Evolutionary conservation across 2,329 filamentous ascomycete genomes (phyloP).

Genomic region (Paraphoma chrysanthemicola): DNA sequence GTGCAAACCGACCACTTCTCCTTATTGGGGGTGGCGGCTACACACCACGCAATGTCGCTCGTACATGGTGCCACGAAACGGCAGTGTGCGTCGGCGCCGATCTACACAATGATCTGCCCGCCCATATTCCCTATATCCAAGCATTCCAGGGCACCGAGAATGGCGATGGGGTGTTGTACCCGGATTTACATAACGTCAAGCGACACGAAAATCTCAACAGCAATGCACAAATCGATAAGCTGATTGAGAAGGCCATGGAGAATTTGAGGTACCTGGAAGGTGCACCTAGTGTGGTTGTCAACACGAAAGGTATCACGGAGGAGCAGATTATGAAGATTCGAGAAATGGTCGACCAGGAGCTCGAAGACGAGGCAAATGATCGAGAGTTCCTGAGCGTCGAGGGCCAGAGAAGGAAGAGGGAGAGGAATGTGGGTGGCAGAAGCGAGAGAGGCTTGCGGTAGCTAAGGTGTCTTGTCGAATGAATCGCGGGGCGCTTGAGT

Average conservation of each 20-base stretch:
- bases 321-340: conserved; percentile 64
- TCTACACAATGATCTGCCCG: conserved; percentile 76
- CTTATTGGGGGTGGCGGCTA: conserved; percentile 96
- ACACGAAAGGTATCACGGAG: conserved; percentile 80
- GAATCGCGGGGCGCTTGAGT: no score
- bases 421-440: conserved; percentile 55
- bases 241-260: conserved; percentile 80
- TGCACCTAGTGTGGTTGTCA: conserved; percentile 77
- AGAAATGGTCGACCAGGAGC: conserved; percentile 71
- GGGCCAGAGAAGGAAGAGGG: conserved; percentile 47
- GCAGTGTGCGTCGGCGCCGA: conserved; percentile 81
- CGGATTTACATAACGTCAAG: conserved; percentile 80
- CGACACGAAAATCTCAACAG: conserved; percentile 79
- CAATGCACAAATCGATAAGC: conserved; percentile 74
- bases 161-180: conserved; percentile 73
- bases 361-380: conserved; percentile 70
- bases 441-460: conserved; percentile 46
- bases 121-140: conserved; percentile 82
- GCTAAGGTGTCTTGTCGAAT: not conserved
- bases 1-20: conserved; percentile 78
- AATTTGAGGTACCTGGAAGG: conserved; percentile 85
- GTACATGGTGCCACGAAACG: conserved; percentile 97
- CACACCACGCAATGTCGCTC: conserved; percentile 93
- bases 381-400: conserved; percentile 65
- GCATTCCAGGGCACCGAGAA: conserved; percentile 85